Evolutionary conservation across 345 rosid genomes (phyloP), one percentile per base, ranked within the genome.

Genomic region (Brassica juncea): DNA sequence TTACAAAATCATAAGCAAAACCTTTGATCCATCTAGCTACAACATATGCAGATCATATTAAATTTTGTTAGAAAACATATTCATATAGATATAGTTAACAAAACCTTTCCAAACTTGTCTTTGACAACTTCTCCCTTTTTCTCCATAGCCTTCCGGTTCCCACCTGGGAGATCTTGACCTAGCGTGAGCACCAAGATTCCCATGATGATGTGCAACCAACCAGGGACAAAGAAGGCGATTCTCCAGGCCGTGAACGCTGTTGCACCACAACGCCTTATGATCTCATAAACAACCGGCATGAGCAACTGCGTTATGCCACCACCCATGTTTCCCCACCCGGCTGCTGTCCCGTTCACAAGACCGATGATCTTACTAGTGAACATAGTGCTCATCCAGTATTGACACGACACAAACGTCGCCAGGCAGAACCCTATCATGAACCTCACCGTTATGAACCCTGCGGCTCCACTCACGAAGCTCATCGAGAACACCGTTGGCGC

Each of bases 301-400:
- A 89, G 8, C 3, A 90, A 77, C 79, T 88, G 95, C 37, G 95
- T 90, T 5, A 86, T 87, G 1, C 95, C 92, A 2, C 95, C 92
- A 0, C 95, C 94, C 92, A 88, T 87, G 70, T 88, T 90, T 0
- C 95, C 95, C 95, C 95, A 90, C 2, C 92, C 92, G 0, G 92
- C 95, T 0, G 95, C 95, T 0, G 95, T 90, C 14, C 95, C 92
- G 4, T 90, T 90, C 16, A 84, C 95, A 2, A 87, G 85, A 8
- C 94, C 94, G 2, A 88, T 84, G 66, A 90, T 90, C 81, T 86
- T 82, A 71, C 90, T 80, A 12, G 85, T 90, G 70, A 90, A 90
- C 95, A 90, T 90, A 6, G 92, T 88, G 77, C 92, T 90, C 92
- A 90, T 90, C 95, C 95, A 90, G 39, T 86, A 90, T 71, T 90